phyloP scores from a whole-genome alignment of 768 basidiomycete genomes.

The Rubroboletus pulcherrimus region DNA sequence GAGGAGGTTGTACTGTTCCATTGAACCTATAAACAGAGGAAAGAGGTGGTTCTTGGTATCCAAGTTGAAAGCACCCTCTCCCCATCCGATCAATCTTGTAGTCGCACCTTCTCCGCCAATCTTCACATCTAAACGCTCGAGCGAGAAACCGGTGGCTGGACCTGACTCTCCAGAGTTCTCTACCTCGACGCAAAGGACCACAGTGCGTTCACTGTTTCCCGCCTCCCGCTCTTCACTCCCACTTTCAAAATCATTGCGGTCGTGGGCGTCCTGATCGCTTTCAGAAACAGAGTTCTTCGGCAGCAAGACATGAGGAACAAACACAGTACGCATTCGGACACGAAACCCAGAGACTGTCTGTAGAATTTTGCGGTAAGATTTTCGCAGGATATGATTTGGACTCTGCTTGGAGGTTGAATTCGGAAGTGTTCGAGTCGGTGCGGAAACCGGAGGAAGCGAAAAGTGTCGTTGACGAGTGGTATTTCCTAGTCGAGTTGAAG shows the following conservation, averaged over 20 bases:
- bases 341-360: constrained; percentile 78
- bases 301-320: constrained; percentile 79
- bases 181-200: constrained; percentile 88
- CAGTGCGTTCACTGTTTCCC: constrained; percentile 77
- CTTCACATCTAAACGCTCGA: constrained; percentile 71
- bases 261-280: constrained; percentile 31
- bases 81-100: constrained; percentile 49
- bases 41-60: constrained; percentile 48
- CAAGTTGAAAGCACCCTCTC: constrained; percentile 32
- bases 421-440: constrained; percentile 42
- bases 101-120: constrained; percentile 69
- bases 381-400: constrained; percentile 69
- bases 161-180: constrained; percentile 75
- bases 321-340: constrained; percentile 92
- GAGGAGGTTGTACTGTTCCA: constrained; percentile 84
- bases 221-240: constrained; percentile 51
- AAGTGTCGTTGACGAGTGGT: constrained; percentile 65
- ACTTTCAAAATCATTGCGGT: constrained; percentile 40
- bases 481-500: constrained; percentile 68
- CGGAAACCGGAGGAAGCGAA: constrained; percentile 50
- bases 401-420: constrained; percentile 41
- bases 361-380: constrained; percentile 80
- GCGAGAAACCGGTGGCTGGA: constrained; percentile 59
- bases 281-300: constrained; percentile 35
- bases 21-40: constrained; percentile 65